Evolutionary conservation across 371 early-diverging fungal genomes (phyloP).

Genomic region (Blakeslea trispora): DNA sequence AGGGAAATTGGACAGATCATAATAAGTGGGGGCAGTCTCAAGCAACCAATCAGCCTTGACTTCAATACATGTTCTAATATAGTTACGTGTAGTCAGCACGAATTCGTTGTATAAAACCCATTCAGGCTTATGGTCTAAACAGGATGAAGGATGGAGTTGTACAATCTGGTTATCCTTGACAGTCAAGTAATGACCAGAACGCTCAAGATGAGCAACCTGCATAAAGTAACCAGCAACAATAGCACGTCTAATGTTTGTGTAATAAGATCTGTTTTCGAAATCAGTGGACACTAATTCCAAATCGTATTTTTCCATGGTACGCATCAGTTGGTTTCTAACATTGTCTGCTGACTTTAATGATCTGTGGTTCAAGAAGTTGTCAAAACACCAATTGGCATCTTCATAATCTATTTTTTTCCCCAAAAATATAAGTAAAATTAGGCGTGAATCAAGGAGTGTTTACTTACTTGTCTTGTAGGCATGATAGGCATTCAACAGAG

Average conservation of each 20-base stretch:
- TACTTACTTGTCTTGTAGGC: conserved; percentile 83
- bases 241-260: conserved; percentile 85
- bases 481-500: conserved; percentile 93
- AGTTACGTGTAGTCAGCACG: conserved; percentile 94
- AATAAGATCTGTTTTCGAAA: conserved; percentile 78
- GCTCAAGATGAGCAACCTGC: conserved; percentile 95
- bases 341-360: conserved; percentile 91
- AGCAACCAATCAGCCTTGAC: conserved; percentile 92
- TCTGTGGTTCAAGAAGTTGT: conserved; percentile 88
- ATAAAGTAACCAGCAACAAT: conserved; percentile 93
- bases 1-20: conserved; percentile 80
- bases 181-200: conserved; percentile 88
- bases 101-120: conserved; percentile 98
- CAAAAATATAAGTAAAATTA: neutral
- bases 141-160: conserved; percentile 91
- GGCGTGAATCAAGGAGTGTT: conserved; percentile 37
- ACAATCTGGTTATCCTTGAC: conserved; percentile 98
- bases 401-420: conserved; percentile 42
- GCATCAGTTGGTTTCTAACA: conserved; percentile 85
- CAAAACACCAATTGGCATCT: conserved; percentile 88
- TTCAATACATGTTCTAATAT: conserved; percentile 92
- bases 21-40: conserved; percentile 85
- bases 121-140: conserved; percentile 87
- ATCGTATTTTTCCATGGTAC: conserved; percentile 80
- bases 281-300: conserved; percentile 71